A percentile compares a stretch with the other conserved stretches of the same genome.
Conservation (phyloP, 169 alveolate genomes). For the Miamiensis avidus region DNA sequence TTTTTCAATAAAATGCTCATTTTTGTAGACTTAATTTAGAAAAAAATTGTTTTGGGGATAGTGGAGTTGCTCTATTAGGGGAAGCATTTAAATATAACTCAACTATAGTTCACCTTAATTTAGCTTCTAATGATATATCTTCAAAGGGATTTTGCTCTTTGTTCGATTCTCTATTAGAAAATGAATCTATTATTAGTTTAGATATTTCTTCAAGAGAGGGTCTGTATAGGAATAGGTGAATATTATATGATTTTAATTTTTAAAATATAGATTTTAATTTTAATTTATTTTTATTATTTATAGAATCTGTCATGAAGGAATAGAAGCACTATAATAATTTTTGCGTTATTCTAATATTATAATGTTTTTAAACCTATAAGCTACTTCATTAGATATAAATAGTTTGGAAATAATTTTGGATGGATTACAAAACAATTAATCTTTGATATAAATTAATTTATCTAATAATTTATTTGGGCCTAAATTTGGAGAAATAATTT, state of each 20-base stretch:
- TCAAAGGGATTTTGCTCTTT: conserved; percentile 71
- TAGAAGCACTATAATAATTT: conserved; percentile 27
- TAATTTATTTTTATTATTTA: too few relatives aligned
- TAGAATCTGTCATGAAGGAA: neutral
- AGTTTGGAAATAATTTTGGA: conserved; percentile 65
- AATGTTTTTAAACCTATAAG: conserved; percentile 63
- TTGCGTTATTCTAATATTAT: conserved; percentile 56
- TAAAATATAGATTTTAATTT: neutral
- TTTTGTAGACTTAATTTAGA: conserved; percentile 58
- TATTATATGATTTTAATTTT: neutral
- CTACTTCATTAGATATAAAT: conserved; percentile 58
- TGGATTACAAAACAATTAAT: conserved; percentile 64
- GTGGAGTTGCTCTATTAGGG: conserved; percentile 62
- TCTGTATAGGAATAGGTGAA: conserved; percentile 65
- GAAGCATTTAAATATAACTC: conserved; percentile 56
- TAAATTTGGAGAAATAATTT: conserved; percentile 46
- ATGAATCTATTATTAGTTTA: conserved; percentile 60
- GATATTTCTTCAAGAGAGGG: conserved; percentile 78
- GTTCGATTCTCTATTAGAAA: conserved; percentile 52
- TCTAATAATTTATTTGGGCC: conserved; percentile 67
- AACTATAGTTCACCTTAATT: conserved; percentile 65
- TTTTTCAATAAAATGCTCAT: neutral
- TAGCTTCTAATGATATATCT: conserved; percentile 70
- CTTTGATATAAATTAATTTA: conserved; percentile 63
- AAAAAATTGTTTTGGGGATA: conserved; percentile 76